Base-by-base conservation (phyloP, 192 early-diverging fungal genomes). In the Linnemannia elongata region DNA sequence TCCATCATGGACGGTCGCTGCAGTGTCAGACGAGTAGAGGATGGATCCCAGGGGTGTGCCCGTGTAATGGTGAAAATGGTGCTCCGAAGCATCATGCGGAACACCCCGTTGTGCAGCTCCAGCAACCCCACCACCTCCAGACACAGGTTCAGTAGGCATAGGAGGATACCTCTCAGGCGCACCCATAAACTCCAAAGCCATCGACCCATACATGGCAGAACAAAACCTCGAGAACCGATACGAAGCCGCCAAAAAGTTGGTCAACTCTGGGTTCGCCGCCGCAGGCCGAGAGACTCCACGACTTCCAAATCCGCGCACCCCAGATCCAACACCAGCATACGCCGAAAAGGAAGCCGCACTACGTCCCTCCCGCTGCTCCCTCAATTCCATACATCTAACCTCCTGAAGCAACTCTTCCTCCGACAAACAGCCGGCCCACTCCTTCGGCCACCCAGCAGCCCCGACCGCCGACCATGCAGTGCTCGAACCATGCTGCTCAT, bases 1-100 rank as follows among this genome's bases (percentile, higher is more conserved):
- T 60, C 81, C 82, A 13, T 84, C 79, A 35, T 82, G 79, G 36
- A 82, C 77, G 18, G 87, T 82, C 4, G 80, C 75, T 6, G 81
- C 77, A 4, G 76, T 77, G 68, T 90, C 83, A 22, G 89, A 90
- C 9, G 89, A 87, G 69, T 88, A 84, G 3, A 90, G 73, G 36
- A 90, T 88, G 9, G 87, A 88, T 33, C 88, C 83, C 55, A 88
- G 39, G 6, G 89, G 83, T 66, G 88, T 79, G 4, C 88, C 80
- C 1, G 82, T 88, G 45, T 87, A 87, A 3, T 73, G 47, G 20
- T 78, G 70, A 52, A 87, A 87, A 68, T 87, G 85, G 22, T 81
- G 76, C 15, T 81, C 79, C 1, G 68, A 60, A 1, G 24, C 78
- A 42, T 69, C 76, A 47, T 38, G 15, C n/a, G 60, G 54, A 18